phyloP scores from a whole-genome alignment of 306 rosid species.

The Comarum palustre region DNA sequence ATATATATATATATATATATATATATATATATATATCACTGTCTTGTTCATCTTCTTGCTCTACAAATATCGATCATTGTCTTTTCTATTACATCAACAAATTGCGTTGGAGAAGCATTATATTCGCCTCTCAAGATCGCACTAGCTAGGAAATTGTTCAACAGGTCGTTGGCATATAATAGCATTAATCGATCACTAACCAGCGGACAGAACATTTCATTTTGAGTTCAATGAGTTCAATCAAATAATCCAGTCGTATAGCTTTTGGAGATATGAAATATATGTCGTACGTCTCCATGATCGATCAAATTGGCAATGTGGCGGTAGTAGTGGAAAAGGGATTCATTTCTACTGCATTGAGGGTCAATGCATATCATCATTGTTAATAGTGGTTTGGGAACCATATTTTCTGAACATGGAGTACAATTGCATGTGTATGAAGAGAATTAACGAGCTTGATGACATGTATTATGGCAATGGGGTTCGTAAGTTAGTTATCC shows the following conservation, averaged over 20 bases:
- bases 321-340: neutral
- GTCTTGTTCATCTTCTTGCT: too few species aligned
- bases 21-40: too few species aligned
- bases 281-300: conserved; percentile 9
- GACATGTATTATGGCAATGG: neutral
- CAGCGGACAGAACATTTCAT: conserved; percentile 5
- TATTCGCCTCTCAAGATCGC: conserved; percentile 15
- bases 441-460: neutral
- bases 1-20: too few species aligned
- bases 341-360: neutral
- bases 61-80: conserved; percentile 13
- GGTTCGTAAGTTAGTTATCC: neutral
- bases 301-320: conserved; percentile 5
- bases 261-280: neutral
- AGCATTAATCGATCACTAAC: neutral
- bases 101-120: conserved; percentile 14
- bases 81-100: conserved; percentile 25
- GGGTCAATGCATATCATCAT: conserved; percentile 3
- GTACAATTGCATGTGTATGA: neutral
- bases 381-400: neutral
- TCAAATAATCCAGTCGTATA: neutral
- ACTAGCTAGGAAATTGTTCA: neutral
- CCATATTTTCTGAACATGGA: neutral
- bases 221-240: conserved; percentile 22
- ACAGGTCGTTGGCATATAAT: neutral